phyloP scores from a whole-genome alignment of 257 asterid species.

The Solanum bulbocastanum region DNA sequence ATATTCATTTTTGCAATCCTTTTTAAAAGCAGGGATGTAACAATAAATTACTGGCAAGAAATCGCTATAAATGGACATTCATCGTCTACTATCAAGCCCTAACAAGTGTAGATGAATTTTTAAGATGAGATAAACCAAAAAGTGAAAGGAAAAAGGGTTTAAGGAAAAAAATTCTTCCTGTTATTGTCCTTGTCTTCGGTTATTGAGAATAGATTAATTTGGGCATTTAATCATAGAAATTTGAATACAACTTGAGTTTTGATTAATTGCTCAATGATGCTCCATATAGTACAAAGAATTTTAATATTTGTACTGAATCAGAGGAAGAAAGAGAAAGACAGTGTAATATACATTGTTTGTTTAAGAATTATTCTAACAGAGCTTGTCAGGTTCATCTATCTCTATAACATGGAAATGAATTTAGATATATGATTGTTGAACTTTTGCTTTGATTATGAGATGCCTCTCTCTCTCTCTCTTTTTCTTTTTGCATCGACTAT shows the following conservation, averaged over 20 bases:
- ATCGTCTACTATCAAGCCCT: not conserved
- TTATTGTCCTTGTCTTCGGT: not conserved
- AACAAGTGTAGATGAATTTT: not conserved
- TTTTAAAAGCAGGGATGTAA: not conserved
- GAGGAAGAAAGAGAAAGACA: not conserved
- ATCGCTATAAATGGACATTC: not conserved
- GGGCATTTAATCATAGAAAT: not conserved
- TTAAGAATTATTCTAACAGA: not conserved
- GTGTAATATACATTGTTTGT: not conserved
- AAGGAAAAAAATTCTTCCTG: not conserved
- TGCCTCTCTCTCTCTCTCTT: not conserved
- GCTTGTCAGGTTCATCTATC: not conserved
- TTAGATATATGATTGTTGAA: not conserved
- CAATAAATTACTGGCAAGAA: not conserved
- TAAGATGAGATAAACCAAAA: not conserved
- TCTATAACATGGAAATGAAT: not conserved
- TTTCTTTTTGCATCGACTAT: not conserved
- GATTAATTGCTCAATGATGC: not conserved
- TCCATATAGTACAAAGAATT: not conserved
- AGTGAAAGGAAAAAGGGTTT: not conserved
- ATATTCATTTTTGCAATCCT: not conserved
- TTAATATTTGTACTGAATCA: not conserved
- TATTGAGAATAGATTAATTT: not conserved
- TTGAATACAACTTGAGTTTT: not conserved
- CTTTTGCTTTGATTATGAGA: not conserved